Percentiles rank a stretch among this genome's conserved stretches.
Evolutionary conservation across 2,329 filamentous ascomycete species (phyloP).

Genomic region (Aspergillus novoparasiticus): DNA sequence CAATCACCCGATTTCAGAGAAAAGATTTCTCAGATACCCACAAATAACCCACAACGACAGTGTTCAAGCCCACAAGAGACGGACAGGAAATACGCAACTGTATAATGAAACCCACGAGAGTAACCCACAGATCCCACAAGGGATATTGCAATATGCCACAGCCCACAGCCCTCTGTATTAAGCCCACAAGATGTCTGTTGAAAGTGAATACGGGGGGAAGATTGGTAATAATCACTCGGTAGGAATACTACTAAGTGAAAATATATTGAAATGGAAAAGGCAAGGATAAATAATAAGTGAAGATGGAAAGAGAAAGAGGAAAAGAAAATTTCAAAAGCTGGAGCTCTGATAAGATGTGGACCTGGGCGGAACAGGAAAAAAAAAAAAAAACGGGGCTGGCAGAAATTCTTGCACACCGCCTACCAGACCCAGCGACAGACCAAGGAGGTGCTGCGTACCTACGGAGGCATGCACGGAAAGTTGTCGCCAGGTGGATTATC

Average conservation of each 20-base stretch:
- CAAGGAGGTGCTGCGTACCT: not conserved
- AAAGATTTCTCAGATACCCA: conserved; percentile 37
- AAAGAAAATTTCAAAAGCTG: conserved; percentile 27
- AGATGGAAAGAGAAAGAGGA: conserved; percentile 17
- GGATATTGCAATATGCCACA: conserved; percentile 44
- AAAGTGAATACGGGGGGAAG: conserved; percentile 23
- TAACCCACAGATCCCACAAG: conserved; percentile 45
- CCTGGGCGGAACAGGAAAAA: conserved; percentile 6
- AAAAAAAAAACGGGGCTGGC: conserved; percentile 34
- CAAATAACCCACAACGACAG: conserved; percentile 45
- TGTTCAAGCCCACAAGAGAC: conserved; percentile 48
- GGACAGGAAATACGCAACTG: conserved; percentile 45
- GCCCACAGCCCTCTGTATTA: conserved; percentile 47
- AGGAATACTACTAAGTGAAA: conserved; percentile 20
- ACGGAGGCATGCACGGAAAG: no score
- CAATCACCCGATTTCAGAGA: conserved; percentile 37
- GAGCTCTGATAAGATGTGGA: conserved; percentile 31
- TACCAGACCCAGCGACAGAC: conserved; percentile 10
- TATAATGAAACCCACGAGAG: conserved; percentile 45
- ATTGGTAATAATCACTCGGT: conserved; percentile 11
- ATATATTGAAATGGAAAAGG: conserved; percentile 16
- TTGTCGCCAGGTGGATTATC: no score
- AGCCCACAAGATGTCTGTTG: conserved; percentile 43
- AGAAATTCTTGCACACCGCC: conserved; percentile 35
- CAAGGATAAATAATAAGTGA: conserved; percentile 8